Evolutionary conservation across 192 early-diverging fungal genomes (phyloP), one percentile per base, ranked within the genome.

Genomic region (Kickxella alabastrina): DNA sequence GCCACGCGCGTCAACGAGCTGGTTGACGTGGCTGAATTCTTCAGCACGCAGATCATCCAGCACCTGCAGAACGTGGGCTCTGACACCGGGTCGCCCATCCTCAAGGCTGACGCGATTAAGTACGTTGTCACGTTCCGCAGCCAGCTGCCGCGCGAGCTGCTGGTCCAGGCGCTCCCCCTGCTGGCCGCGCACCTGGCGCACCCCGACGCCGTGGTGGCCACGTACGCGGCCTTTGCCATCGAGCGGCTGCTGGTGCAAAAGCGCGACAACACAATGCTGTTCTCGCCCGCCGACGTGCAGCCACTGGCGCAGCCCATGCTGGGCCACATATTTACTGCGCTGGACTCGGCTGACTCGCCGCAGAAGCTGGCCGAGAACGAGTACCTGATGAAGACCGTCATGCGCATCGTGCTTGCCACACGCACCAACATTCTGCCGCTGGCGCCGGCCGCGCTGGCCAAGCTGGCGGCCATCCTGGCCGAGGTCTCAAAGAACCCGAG

Each of bases 321-420:
- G 27, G 69, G 77, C 3, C 79, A 83, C 13, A 66, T 95, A 24
- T 95, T 95, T 62, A 78, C 77, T 8, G 62, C 87, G 23, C 83
- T 98, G 43, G 88, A 88, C 50, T 69, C 68, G 48, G 87, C 82
- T 13, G 80, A 82, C 35, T 86, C 88, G 18, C 91, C 96, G 2
- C 90, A 89, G 49, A 94, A 93, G 64, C 70, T 99, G 55, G 92
- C 96, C 0, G 96, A 97, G 57, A 97, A 97, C 61, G 93, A 96
- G 68, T 94, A 93, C 52, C 54, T 93, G 52, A 99, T 99, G 90
- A 92, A 90, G 70, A 72, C 88, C 13, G 82, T 87, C 9, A 89
- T 95, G 86, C 84, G 96, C 24, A 83, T 95, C 6, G 82, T 94
- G 52, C 71, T 92, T 31, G 86, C 83, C 13, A 78, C 82, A 15